These are phyloP conservation scores for Fusarium sarcochroum DNA, from an alignment of 2,329 filamentous ascomycete genomes.

Conservation along the genomic window DNA sequence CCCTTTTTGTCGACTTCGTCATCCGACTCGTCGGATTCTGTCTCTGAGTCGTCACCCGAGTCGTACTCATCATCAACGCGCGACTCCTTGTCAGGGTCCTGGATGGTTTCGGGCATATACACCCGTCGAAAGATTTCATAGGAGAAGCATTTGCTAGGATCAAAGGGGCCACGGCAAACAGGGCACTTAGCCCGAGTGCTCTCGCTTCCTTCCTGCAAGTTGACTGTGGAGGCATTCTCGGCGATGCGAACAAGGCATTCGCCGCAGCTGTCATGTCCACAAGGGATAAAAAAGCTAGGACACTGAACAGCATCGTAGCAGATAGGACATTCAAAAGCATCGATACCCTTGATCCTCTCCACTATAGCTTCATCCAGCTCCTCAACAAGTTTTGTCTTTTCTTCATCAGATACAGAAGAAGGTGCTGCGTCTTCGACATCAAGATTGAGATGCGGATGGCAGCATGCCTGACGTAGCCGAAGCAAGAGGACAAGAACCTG, in stretches of 20 bases:
- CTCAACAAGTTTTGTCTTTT: constrained; percentile 74
- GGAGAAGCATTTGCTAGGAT: constrained; percentile 79
- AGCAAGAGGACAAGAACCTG: constrained; percentile 86
- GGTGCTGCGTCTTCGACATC: constrained; percentile 53
- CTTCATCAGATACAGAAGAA: constrained; percentile 58
- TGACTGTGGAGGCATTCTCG: constrained; percentile 69
- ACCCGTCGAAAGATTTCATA: constrained; percentile 80
- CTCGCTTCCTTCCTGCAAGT: constrained; percentile 73
- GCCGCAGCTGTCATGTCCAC: constrained; percentile 83
- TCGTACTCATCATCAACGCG: constrained; percentile 53
- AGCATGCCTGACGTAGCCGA: constrained; percentile 81
- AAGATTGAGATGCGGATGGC: constrained; percentile 52
- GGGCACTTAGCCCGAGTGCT: constrained; percentile 75
- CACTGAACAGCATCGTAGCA: constrained; percentile 84
- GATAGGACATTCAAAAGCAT: constrained; percentile 83
- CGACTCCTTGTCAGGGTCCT: constrained; percentile 53
- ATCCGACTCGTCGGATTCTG: constrained; percentile 50
- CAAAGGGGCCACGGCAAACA: constrained; percentile 77
- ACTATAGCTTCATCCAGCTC: constrained; percentile 72
- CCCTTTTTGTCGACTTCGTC: constrained; percentile 55
- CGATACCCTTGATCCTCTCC: constrained; percentile 70
- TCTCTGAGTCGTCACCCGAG: constrained; percentile 47
- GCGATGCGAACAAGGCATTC: constrained; percentile 81
- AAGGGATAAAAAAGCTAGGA: constrained; percentile 83
- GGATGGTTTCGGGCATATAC: constrained; percentile 70